These are phyloP conservation scores for Chenopodium formosanum DNA, from an alignment of 148 eudicot species.

Conservation along the genomic window DNA sequence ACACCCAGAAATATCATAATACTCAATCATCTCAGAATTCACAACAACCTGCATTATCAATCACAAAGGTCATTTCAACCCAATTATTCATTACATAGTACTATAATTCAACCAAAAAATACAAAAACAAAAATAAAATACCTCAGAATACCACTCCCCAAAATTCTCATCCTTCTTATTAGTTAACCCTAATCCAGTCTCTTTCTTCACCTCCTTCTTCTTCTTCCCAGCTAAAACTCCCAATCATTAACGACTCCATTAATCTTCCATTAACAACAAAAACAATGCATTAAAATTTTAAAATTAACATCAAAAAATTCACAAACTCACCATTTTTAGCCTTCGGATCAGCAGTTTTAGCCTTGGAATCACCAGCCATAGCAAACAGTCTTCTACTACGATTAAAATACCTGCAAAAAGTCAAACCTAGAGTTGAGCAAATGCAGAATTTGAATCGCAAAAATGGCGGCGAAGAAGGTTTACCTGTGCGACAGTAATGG, in stretches of 20 bases:
- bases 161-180: constrained; percentile 86
- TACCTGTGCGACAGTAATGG: neutral
- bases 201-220: constrained; percentile 93
- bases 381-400: neutral
- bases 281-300: neutral
- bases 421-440: neutral
- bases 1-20: constrained; percentile 93
- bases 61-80: neutral
- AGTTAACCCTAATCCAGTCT: constrained; percentile 86
- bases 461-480: neutral
- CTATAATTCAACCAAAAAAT: neutral
- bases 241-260: neutral
- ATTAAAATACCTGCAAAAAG: constrained; percentile 6
- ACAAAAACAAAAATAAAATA: constrained; percentile 18
- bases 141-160: constrained; percentile 99
- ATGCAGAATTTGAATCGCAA: neutral
- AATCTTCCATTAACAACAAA: neutral
- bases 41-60: constrained; percentile 62
- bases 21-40: constrained; percentile 87
- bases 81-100: neutral
- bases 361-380: constrained; percentile 18
- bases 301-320: neutral
- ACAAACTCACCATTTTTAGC: neutral
- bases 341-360: constrained; percentile 4
- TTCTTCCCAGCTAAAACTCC: constrained; percentile 57